A percentile compares a stretch with the other conserved stretches of the same genome.
phyloP scores from a whole-genome alignment of 768 basidiomycete genomes.

The Hericium alpestre region DNA sequence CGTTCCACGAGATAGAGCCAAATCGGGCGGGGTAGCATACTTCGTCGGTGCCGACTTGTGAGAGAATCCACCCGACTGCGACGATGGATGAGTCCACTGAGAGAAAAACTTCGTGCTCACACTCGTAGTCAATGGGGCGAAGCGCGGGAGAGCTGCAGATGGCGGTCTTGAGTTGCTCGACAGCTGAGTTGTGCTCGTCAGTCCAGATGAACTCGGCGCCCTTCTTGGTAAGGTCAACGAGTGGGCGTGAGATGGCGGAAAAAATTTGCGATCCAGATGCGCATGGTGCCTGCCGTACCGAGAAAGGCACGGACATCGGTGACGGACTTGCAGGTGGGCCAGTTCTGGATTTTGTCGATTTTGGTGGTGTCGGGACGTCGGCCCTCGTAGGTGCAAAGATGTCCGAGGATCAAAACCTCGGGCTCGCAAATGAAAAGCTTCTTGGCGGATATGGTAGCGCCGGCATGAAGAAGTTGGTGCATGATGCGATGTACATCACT shows the following conservation, averaged over 20 bases:
- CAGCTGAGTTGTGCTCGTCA: conserved; percentile 4
- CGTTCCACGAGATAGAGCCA: conserved; percentile 26
- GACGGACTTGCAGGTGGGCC: conserved; percentile 12
- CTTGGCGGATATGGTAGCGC: neutral
- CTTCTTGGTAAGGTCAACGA: conserved; percentile 14
- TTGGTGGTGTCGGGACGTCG: conserved; percentile 17
- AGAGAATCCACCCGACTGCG: conserved; percentile 14
- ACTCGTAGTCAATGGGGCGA: conserved; percentile 6
- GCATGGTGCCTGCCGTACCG: conserved; percentile 12
- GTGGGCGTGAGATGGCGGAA: conserved; percentile 6
- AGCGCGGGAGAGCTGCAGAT: conserved; percentile 1
- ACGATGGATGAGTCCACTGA: conserved; percentile 14
- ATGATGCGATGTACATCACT: neutral
- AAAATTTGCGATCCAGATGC: conserved; percentile 15
- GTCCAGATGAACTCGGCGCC: conserved; percentile 13
- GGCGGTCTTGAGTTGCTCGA: conserved; percentile 6
- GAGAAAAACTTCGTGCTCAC: conserved; percentile 1
- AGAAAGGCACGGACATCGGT: conserved; percentile 19
- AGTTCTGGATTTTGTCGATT: conserved; percentile 18
- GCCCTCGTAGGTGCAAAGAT: conserved; percentile 27
- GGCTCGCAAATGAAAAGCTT: conserved; percentile 5
- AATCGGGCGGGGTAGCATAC: conserved; percentile 21
- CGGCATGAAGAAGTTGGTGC: neutral
- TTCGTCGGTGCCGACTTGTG: conserved; percentile 12
- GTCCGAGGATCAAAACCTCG: conserved; percentile 24